Conservation (phyloP, 1,284 basidiomycete species). For the Pseudozyma pruni region DNA sequence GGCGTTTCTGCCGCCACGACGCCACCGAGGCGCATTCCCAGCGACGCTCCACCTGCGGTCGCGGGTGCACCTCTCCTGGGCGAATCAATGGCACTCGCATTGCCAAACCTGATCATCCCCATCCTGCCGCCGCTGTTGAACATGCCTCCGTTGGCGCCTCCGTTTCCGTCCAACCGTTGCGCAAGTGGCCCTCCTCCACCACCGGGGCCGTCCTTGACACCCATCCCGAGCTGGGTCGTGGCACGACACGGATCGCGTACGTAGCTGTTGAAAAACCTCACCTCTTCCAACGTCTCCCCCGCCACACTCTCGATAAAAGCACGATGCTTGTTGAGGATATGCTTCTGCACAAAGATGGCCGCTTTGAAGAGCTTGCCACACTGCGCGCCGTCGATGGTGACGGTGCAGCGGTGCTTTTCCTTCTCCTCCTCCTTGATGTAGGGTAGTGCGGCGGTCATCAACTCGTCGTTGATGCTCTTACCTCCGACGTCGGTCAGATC, state of each 20-base stretch:
- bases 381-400: constrained; percentile 31
- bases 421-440: constrained; percentile 55
- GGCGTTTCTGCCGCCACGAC: constrained; percentile 8
- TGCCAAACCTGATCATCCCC: constrained; percentile 47
- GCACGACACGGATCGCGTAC: constrained; percentile 52
- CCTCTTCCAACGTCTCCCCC: constrained; percentile 21
- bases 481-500: constrained; percentile 52
- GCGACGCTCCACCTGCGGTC: background rate
- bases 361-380: constrained; percentile 65
- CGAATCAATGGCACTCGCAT: constrained; percentile 34
- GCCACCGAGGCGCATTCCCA: constrained; percentile 41
- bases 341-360: constrained; percentile 61
- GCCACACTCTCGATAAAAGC: constrained; percentile 37
- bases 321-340: constrained; percentile 62
- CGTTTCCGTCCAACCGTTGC: constrained; percentile 15
- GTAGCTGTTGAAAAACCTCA: constrained; percentile 50
- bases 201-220: background rate
- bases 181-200: constrained; percentile 11
- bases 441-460: constrained; percentile 42
- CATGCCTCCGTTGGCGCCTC: constrained; percentile 11
- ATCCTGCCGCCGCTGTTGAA: constrained; percentile 35
- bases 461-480: constrained; percentile 34
- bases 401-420: constrained; percentile 62
- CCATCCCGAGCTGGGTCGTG: constrained; percentile 17
- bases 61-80: constrained; percentile 8